Evolutionary conservation across 2,329 filamentous ascomycete genomes (phyloP), one percentile per base, ranked within the genome.

Genomic region (Xylaria sp.): DNA sequence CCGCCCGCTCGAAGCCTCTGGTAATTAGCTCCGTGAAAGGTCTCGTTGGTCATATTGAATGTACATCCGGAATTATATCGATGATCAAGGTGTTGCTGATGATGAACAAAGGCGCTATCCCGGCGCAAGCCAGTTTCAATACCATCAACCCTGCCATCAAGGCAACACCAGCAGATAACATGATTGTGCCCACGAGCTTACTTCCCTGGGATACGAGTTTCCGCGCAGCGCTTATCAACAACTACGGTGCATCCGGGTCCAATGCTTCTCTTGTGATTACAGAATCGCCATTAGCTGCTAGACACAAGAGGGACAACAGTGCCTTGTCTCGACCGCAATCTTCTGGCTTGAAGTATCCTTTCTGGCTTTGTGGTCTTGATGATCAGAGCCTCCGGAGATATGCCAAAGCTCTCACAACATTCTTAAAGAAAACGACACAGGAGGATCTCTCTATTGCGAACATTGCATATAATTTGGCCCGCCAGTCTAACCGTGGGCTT

Each of bases 31-130:
- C 75, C 2, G 72, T 77, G 23, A 79, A 79, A 57, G 72, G 72
- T 3, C 66, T 68, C 15, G 55, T 78, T 38, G 77, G 77, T 0
- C 77, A 79, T 50, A 66, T 68, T 8, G 76, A 78, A 64, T 69
- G 69, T 9, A 71, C 74, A 0, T 75, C 73, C 0, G 76, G 75
- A 19, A 61, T 75, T 2, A 62, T 73, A 0, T 61, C 67, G 0
- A 47, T 77, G 6, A 70, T 78, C 55, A 79, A 79, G 63, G 54
- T 69, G 1, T 46, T 78, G 1, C 46, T 76, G 6, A 72, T 73
- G 67, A 67, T 77, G 28, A 57, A 67, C 11, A 45, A 69, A 1
- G 55, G 63, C 2, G 25, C 28, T 4, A 71, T 79, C 5, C 74
- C 77, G 0, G 67, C 73, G 0, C 77, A 79, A 57, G 71, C 76